Conservation (phyloP, 2,329 filamentous ascomycete genomes). For the Emmonsiellopsis sp. region DNA sequence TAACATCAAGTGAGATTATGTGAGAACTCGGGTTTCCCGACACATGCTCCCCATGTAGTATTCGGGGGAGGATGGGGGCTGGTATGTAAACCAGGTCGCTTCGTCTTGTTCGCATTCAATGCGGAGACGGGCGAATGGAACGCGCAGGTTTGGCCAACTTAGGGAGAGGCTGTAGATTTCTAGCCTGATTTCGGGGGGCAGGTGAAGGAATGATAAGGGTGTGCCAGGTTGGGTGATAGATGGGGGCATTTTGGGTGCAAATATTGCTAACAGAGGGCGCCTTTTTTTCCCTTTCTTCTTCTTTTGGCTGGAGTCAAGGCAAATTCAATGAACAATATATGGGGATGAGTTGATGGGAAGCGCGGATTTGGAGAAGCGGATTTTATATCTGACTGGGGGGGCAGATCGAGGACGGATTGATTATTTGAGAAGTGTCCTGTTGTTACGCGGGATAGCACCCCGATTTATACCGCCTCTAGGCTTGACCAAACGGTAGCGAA, state of each 20-base stretch:
- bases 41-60: not conserved
- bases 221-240: not conserved
- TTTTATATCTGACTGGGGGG: too few species aligned
- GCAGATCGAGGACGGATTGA: too few species aligned
- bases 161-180: not conserved
- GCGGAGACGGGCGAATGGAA: not conserved
- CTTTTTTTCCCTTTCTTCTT: not conserved
- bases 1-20: too few species aligned
- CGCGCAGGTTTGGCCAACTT: not conserved
- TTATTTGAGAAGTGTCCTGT: too few species aligned
- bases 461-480: too few species aligned
- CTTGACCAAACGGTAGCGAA: too few species aligned
- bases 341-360: too few species aligned
- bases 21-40: too few species aligned
- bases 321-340: too few species aligned
- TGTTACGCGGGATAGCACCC: too few species aligned
- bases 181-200: slow-evolving; percentile 1
- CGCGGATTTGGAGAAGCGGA: too few species aligned
- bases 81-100: not conserved
- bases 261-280: not conserved
- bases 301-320: not conserved
- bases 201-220: not conserved
- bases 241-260: not conserved
- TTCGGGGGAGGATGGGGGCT: not conserved
- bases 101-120: not conserved